Conservation (phyloP, 352 stramenopile genomes). For the Globisporangium polare region DNA sequence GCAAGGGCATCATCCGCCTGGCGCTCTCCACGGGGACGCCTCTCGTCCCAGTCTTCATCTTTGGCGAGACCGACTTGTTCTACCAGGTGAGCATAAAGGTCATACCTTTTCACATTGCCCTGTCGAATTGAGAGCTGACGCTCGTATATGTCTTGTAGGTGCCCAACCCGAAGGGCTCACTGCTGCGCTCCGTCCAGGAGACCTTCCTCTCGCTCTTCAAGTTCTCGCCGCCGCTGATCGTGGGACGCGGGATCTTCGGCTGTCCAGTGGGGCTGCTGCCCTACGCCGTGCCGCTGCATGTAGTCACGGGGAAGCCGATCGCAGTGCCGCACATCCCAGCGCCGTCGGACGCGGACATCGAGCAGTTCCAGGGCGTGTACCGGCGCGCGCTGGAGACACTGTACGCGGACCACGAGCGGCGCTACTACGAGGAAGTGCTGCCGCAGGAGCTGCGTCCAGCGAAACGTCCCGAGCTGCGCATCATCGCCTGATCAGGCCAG, state of each 20-base stretch:
- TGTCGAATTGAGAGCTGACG: not conserved
- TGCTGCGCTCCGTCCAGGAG: slow-evolving; percentile 33
- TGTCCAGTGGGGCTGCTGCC: slow-evolving; percentile 31
- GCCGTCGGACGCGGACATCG: slow-evolving; percentile 39
- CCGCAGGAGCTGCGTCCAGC: slow-evolving; percentile 23
- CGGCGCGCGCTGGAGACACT: slow-evolving; percentile 36
- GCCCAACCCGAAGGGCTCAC: slow-evolving; percentile 35
- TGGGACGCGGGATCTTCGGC: slow-evolving; percentile 26
- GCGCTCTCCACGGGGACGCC: slow-evolving; percentile 48
- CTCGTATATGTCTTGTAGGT: slow-evolving; percentile 17
- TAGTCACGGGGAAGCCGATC: slow-evolving; percentile 43
- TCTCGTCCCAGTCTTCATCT: slow-evolving; percentile 61
- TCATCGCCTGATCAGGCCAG: slow-evolving; percentile 31
- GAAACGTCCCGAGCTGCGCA: slow-evolving; percentile 21
- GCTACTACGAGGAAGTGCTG: slow-evolving; percentile 39
- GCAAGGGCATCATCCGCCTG: slow-evolving; percentile 62
- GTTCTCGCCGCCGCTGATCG: slow-evolving; percentile 35
- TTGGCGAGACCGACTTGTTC: slow-evolving; percentile 66
- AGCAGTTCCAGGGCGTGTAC: slow-evolving; percentile 45
- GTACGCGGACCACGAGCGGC: slow-evolving; percentile 41
- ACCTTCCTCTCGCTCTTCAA: slow-evolving; percentile 32
- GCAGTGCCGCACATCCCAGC: slow-evolving; percentile 30
- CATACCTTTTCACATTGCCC: not conserved
- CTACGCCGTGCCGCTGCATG: slow-evolving; percentile 26
- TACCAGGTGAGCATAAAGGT: too few relatives aligned